A percentile compares a stretch with the other conserved stretches of the same genome.
phyloP scores from a whole-genome alignment of 768 basidiomycete genomes.

The Hygrocybe punicea region DNA sequence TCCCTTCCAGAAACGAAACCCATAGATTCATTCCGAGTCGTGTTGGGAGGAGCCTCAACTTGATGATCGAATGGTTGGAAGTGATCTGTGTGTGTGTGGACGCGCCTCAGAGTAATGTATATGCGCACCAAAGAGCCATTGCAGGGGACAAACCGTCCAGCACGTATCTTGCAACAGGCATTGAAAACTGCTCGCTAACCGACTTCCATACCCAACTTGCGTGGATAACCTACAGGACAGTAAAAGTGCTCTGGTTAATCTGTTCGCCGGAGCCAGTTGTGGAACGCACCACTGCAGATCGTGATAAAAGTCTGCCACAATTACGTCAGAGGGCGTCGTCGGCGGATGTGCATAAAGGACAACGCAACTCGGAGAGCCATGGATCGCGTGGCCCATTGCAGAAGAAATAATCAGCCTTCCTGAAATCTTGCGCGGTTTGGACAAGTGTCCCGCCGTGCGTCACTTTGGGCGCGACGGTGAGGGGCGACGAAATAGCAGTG shows the following conservation, averaged over 20 bases:
- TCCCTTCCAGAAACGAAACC: too few species aligned
- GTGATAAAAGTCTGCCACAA: not conserved
- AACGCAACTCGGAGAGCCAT: slow-evolving; percentile 7
- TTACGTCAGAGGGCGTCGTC: not conserved
- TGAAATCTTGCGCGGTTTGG: slow-evolving; percentile 7
- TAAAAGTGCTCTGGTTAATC: too few species aligned
- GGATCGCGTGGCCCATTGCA: slow-evolving; percentile 9
- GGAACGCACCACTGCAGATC: not conserved
- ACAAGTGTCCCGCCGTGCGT: slow-evolving; percentile 7
- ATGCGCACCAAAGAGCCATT: not conserved
- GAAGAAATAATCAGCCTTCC: slow-evolving; percentile 7
- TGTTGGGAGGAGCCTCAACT: not conserved
- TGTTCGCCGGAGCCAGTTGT: too few species aligned
- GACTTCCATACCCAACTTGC: slow-evolving; percentile 9
- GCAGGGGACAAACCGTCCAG: slow-evolving; percentile 8
- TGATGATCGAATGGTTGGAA: not conserved
- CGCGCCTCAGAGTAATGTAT: not conserved
- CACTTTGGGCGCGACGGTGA: not conserved
- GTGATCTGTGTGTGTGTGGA: not conserved
- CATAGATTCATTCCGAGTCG: too few species aligned
- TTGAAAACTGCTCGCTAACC: slow-evolving; percentile 3
- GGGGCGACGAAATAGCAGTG: not conserved
- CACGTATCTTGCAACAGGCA: slow-evolving; percentile 7
- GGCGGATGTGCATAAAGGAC: not conserved
- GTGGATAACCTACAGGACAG: slow-evolving; percentile 11